Evolutionary conservation across 2,329 filamentous ascomycete species (phyloP), one percentile per base, ranked within the genome.

Genomic region (Furcasterigmium furcatum): DNA sequence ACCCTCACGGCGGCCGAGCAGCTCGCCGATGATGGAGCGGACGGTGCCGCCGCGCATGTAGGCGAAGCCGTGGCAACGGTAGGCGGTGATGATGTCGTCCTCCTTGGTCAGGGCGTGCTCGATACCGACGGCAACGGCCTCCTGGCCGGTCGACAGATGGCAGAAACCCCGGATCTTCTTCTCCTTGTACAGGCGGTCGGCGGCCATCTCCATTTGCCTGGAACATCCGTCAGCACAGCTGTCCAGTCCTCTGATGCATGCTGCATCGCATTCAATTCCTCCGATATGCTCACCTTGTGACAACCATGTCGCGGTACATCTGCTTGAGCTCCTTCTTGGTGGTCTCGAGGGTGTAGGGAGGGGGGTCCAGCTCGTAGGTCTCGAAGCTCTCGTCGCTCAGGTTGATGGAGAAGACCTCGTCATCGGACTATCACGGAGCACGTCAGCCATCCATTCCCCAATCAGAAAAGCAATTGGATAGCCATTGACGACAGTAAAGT

Each of bases 151-250:
- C 48, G 94, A 97, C 72, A 99, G 75, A 76, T 99, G 94, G 77
- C 94, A 99, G 87, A 99, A 99, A 76, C 94, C 94, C 62, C 94
- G 88, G 62, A 99, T 97, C 82, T 99, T 97, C 87, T 99, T 99
- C 80, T 97, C 94, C 80, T 99, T 99, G 88, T 99, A 99, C 64
- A 99, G 79, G 67, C 92, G 84, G 69, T 99, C 94, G 75, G 94
- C 91, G 57, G 92, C 91, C 92, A 99, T 96, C 76, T 99, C 94
- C 94, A 99, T 96, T 71, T 95, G 94, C 75, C 91, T 96, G 60
- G 46, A 52, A 16, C 27, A 18, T 18, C 16, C 18, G 47, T 54
- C 41, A 58, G 49, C 41, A 19, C 7, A 4, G 21, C n/a, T n/a
- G n/a, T n/a, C n/a, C n/a, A n/a, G n/a, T n/a, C n/a, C n/a, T 30